Conservation (phyloP, 305 asterid species). For the Plantago coronopus region DNA sequence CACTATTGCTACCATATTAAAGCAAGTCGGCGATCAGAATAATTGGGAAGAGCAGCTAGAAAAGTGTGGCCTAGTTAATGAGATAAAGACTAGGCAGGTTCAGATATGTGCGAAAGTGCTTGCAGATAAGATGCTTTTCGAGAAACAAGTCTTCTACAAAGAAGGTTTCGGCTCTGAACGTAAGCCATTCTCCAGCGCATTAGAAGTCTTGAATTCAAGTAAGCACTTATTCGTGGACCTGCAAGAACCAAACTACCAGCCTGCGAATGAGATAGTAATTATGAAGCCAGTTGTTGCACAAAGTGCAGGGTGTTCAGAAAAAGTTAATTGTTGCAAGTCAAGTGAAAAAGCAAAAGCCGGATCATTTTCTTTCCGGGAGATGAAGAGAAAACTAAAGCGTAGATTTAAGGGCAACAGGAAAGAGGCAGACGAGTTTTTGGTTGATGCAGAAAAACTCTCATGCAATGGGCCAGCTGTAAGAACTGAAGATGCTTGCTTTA, state of each 20-base stretch:
- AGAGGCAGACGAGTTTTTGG: constrained; percentile 12
- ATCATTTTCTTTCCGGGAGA: constrained; percentile 37
- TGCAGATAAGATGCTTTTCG: constrained; percentile 44
- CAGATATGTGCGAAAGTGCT: constrained; percentile 53
- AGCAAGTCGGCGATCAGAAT: constrained; percentile 27
- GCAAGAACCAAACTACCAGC: constrained; percentile 39
- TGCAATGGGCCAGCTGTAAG: constrained; percentile 2
- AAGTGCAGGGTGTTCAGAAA: constrained; percentile 24
- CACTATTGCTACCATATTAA: constrained; percentile 41
- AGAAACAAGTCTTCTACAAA: constrained; percentile 26
- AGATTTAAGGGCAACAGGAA: constrained; percentile 32
- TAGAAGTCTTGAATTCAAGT: constrained; percentile 47
- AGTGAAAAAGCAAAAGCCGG: constrained; percentile 20
- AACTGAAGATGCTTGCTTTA: constrained; percentile 20
- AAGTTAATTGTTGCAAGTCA: constrained; percentile 27
- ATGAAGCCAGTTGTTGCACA: constrained; percentile 43
- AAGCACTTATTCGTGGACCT: constrained; percentile 41
- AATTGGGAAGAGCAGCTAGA: constrained; percentile 18
- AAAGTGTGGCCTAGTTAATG: constrained; percentile 31
- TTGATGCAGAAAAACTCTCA: constrained; percentile 7
- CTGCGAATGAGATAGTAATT: constrained; percentile 47
- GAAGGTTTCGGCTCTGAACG: constrained; percentile 28
- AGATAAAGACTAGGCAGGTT: constrained; percentile 34
- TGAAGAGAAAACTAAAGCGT: constrained; percentile 40
- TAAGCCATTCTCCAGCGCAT: constrained; percentile 49